Conservation (phyloP, 2,329 filamentous ascomycete genomes). For the Claviceps pusilla region DNA sequence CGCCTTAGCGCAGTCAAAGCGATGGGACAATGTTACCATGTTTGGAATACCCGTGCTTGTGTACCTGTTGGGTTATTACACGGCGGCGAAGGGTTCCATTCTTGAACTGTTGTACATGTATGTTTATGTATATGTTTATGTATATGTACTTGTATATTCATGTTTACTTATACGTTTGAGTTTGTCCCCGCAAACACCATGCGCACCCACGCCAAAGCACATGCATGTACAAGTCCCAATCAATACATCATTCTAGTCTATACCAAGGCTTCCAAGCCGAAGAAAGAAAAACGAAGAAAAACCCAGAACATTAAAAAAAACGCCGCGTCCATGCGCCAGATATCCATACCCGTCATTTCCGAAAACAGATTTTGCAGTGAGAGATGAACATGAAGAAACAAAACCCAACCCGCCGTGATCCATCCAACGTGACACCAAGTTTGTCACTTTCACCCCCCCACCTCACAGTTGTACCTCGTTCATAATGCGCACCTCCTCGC, state of each 20-base stretch:
- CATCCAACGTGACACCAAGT: no score
- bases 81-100: no score
- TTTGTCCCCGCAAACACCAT: no score
- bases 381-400: not conserved
- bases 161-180: no score
- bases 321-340: constrained; percentile 2
- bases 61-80: no score
- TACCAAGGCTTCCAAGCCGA: not conserved
- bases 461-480: constrained; percentile 69
- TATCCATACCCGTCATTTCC: not conserved
- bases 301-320: not conserved
- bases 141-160: no score
- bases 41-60: no score
- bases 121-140: no score
- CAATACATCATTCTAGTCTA: not conserved
- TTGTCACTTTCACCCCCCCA: not conserved
- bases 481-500: constrained; percentile 78
- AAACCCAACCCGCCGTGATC: not conserved
- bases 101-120: no score
- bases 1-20: no score
- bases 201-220: not conserved
- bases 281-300: not conserved
- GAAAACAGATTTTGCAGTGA: not conserved
- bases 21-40: no score
- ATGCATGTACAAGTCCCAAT: not conserved